These are phyloP conservation scores for Diaporthe aspalathi DNA, from an alignment of 2,329 filamentous ascomycete genomes.

Conservation along the genomic window DNA sequence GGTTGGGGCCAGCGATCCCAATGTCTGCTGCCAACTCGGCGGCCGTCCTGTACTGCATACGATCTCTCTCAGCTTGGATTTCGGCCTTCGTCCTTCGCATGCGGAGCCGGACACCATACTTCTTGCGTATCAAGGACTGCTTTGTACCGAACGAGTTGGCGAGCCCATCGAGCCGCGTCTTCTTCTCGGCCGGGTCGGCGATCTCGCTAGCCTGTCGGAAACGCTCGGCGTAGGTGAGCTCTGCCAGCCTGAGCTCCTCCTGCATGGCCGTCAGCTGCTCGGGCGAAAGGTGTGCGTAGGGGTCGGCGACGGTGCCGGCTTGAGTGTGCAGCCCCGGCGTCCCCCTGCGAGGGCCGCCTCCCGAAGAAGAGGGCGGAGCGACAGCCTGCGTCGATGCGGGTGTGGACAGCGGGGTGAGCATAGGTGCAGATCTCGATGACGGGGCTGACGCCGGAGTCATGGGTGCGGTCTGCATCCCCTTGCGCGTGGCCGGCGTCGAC, in stretches of 20 bases:
- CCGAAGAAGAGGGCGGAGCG: neutral
- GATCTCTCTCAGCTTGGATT: constrained; percentile 57
- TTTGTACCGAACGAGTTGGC: constrained; percentile 67
- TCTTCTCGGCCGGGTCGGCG: constrained; percentile 48
- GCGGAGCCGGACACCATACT: constrained; percentile 66
- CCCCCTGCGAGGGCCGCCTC: neutral
- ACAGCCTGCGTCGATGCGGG: neutral
- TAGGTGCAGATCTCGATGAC: neutral
- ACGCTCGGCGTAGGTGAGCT: constrained; percentile 53
- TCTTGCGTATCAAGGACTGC: constrained; percentile 67
- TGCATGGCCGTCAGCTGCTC: constrained; percentile 47
- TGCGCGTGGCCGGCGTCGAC: constrained; percentile 35
- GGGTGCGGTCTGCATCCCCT: constrained; percentile 36
- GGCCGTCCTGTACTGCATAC: constrained; percentile 48
- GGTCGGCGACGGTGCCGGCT: constrained; percentile 46
- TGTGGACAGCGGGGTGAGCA: neutral
- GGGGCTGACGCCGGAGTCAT: neutral
- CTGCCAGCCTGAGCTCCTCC: constrained; percentile 52
- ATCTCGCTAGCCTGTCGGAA: constrained; percentile 57
- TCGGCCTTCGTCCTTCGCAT: constrained; percentile 60
- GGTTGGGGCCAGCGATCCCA: constrained; percentile 12
- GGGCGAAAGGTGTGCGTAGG: constrained; percentile 58
- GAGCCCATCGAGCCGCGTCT: constrained; percentile 53
- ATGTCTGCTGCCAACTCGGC: constrained; percentile 33
- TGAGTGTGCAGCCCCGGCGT: constrained; percentile 1